Conservation (phyloP, 768 basidiomycete genomes). For the Tulasnella sp. region DNA sequence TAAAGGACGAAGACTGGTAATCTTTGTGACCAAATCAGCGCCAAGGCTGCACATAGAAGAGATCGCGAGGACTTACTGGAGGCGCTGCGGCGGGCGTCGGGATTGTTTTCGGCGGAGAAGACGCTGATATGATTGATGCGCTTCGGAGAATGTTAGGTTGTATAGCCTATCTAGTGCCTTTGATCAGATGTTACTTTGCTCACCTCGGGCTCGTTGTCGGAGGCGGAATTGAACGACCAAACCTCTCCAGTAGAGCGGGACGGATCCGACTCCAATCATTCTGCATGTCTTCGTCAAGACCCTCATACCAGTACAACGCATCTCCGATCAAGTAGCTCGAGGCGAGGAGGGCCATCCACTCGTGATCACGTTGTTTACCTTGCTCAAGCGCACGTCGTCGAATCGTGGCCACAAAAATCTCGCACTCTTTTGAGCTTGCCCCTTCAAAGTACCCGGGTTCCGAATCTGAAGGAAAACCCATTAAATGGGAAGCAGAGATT, state of each 20-base stretch:
- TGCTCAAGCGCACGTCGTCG: neutral
- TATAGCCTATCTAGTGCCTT: neutral
- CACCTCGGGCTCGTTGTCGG: neutral
- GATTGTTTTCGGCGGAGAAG: neutral
- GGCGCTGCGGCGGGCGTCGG: neutral
- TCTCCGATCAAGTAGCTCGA: neutral
- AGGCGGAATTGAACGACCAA: neutral
- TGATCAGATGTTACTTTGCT: neutral
- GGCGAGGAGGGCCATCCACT: conserved; percentile 6
- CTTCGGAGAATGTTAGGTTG: neutral
- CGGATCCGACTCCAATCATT: conserved; percentile 7
- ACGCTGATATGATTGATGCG: neutral
- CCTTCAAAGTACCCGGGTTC: neutral
- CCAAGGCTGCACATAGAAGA: too few relatives aligned
- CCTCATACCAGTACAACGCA: conserved; percentile 19
- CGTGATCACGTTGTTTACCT: neutral
- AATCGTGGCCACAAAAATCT: neutral
- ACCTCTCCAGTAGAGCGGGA: neutral
- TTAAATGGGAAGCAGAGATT: neutral
- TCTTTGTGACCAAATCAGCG: neutral
- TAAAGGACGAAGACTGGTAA: neutral
- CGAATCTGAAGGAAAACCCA: neutral
- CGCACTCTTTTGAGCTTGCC: neutral
- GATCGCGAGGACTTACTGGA: neutral
- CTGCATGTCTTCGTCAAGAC: neutral